Base-by-base conservation (phyloP, 495 filamentous ascomycete genomes). In the Peziza echinospora region DNA sequence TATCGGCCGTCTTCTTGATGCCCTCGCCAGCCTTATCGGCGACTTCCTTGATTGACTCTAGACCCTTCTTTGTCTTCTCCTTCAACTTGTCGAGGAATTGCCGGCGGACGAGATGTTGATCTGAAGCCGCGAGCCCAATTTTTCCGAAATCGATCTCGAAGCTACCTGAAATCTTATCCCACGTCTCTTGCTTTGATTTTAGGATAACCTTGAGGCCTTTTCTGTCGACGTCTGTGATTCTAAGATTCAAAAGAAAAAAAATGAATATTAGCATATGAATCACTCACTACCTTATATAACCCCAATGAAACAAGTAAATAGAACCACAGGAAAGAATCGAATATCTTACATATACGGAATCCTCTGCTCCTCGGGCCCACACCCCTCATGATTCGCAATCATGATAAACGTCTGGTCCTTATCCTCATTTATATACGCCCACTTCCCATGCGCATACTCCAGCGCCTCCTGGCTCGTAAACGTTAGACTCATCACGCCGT, bases 341-440 rank as follows among this genome's bases (percentile, higher is more conserved):
- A 10, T 25, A 6, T 4, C 6, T 37, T 37, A 63, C 62, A 51
- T 34, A 22, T 62, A 63, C 24, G 61, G 46, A 24, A 58, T 49
- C 39, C 62, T 49, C 41, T 63, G 39, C 11, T 56, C 58, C 13
- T 56, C 48, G 2, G 49, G 51, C 5, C 52, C 57, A 47, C 61
- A 63, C 1, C 59, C 62, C 34, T 58, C 52, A 47, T 64, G 62
- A 46, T 64, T 64, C 0, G 60, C 57, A 42, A 64, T 63, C 13
- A 64, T 34, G 25, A 64, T 34, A 24, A 64, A 64, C 5, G 44
- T 47, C 13, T 50, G 39, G 21, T 57, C 44, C 6, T 52, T 49
- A 1, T 54, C 51, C 26, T 61, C 53, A 46, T 64, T 64, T 41
- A 64, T 54, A 21, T 45, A 50, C 11, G 34, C 25, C 62, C 62